Conservation (phyloP, 78 protist genomes). For the Cavenderia fasciculata region DNA sequence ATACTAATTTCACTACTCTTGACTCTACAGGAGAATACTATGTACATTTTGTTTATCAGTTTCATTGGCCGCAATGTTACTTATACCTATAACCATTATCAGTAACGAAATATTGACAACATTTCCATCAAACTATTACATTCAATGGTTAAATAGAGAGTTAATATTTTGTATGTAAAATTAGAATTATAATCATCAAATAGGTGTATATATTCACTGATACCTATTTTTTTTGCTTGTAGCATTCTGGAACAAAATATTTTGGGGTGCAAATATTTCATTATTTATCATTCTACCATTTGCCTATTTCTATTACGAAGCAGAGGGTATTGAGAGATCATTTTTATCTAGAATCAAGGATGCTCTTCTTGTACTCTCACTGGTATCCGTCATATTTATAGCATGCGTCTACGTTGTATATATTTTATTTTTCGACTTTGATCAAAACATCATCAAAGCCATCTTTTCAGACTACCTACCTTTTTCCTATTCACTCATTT, state of each 20-base stretch:
- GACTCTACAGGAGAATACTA: slow-evolving; percentile 1
- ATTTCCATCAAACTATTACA: slow-evolving; percentile 55
- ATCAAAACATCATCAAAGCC: background rate
- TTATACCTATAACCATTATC: slow-evolving; percentile 59
- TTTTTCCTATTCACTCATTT: slow-evolving; percentile 61
- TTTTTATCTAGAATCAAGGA: slow-evolving; percentile 6
- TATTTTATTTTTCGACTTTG: slow-evolving; percentile 18
- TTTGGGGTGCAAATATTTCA: slow-evolving; percentile 76
- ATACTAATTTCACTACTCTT: background rate
- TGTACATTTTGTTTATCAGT: slow-evolving; percentile 77
- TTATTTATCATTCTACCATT: slow-evolving; percentile 67
- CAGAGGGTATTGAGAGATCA: slow-evolving; percentile 47
- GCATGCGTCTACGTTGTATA: slow-evolving; percentile 42
- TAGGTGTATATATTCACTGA: background rate
- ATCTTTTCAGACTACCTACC: slow-evolving; percentile 51
- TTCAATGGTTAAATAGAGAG: slow-evolving; percentile 65
- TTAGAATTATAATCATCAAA: background rate
- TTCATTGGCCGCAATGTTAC: slow-evolving; percentile 59
- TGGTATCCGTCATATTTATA: slow-evolving; percentile 28
- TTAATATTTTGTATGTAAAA: slow-evolving; percentile 56
- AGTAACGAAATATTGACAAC: slow-evolving; percentile 66
- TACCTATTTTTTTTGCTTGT: background rate
- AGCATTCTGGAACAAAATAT: slow-evolving; percentile 76
- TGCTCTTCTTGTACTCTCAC: slow-evolving; percentile 19
- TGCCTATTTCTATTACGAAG: slow-evolving; percentile 59